Percentiles rank a stretch among this genome's conserved stretches.
Evolutionary conservation across 2,329 filamentous ascomycete species (phyloP).

Genomic region (Sclerotinia sclerotiorum): DNA sequence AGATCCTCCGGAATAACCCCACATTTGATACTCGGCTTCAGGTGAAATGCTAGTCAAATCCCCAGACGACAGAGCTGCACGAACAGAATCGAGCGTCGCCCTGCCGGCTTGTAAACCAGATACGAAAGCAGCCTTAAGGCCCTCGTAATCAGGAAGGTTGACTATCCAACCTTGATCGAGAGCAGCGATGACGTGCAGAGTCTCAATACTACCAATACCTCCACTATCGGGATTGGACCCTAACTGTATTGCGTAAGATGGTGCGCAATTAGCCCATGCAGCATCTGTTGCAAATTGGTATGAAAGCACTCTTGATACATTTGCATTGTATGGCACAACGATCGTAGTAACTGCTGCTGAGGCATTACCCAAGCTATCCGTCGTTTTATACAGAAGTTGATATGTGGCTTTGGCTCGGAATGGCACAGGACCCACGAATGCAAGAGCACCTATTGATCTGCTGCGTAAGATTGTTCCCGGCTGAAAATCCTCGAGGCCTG

Average conservation of each 20-base stretch:
- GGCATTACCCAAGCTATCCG: constrained; percentile 42
- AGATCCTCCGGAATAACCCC: constrained; percentile 58
- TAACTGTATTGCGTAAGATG: constrained; percentile 39
- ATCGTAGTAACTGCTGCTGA: constrained; percentile 45
- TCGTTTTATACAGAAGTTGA: constrained; percentile 46
- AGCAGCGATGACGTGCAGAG: constrained; percentile 27
- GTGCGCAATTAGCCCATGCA: constrained; percentile 44
- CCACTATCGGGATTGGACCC: constrained; percentile 30
- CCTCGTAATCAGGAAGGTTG: constrained; percentile 33
- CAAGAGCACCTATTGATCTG: constrained; percentile 31
- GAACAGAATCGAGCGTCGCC: constrained; percentile 31
- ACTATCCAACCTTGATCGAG: constrained; percentile 29
- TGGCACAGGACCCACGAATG: constrained; percentile 35
- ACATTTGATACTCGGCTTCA: constrained; percentile 40
- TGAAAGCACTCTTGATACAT: constrained; percentile 41
- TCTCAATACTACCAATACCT: constrained; percentile 37
- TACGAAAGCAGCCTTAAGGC: constrained; percentile 25
- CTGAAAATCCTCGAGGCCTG: constrained; percentile 35
- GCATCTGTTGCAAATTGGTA: constrained; percentile 47
- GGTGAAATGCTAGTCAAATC: not conserved
- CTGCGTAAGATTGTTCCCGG: constrained; percentile 42
- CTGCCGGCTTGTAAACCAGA: constrained; percentile 28
- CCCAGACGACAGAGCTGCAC: constrained; percentile 26
- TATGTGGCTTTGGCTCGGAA: constrained; percentile 30
- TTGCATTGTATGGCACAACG: constrained; percentile 38